Evolutionary conservation across 2,329 filamentous ascomycete genomes (phyloP), one percentile per base, ranked within the genome.

Genomic region (Fusarium globosum): DNA sequence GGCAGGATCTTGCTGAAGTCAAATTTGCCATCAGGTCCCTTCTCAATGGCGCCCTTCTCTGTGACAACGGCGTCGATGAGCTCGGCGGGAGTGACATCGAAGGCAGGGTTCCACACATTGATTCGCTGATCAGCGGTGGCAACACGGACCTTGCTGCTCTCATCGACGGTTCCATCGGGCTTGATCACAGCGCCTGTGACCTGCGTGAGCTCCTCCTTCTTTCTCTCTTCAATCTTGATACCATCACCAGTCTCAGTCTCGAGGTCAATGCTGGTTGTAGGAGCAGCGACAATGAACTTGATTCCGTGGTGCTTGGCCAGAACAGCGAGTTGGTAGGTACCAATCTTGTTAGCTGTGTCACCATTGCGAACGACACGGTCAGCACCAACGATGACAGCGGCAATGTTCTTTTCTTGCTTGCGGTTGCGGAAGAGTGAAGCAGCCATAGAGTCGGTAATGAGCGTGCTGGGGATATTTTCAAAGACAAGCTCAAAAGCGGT

Each of bases 281-380:
- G 96, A 2, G 96, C 96, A 1, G 96, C 96, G 36, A 99, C 95
- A 15, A 99, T 88, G 80, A 99, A 99, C 82, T 96, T 97, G 79
- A 98, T 88, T 23, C 94, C 93, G 78, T 99, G 96, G 79, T 95
- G 87, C 74, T 89, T 91, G 28, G 96, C 96, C 36, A 97, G 88
- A n/a, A 98, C 95, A 7, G 96, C 95, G 8, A 99, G 88, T 61
- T 92, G 89, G 81, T 99, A 98, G 1, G 96, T 99, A 58, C 96
- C 96, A 70, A 99, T 97, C 86, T 99, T 99, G 86, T 99, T 99
- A 63, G 96, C 96, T 1, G 96, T 98, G 83, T 99, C 96, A 36
- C 96, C 96, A 78, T 99, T 99, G 57, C 95, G 93, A 38, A 96
- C 96, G 20, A 99, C 96, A 64, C 96, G 91, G 81, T 99, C 96